Evolutionary conservation across 2,329 filamentous ascomycete genomes (phyloP), one percentile per base, ranked within the genome.

Genomic region (Didymellaceae sp.): DNA sequence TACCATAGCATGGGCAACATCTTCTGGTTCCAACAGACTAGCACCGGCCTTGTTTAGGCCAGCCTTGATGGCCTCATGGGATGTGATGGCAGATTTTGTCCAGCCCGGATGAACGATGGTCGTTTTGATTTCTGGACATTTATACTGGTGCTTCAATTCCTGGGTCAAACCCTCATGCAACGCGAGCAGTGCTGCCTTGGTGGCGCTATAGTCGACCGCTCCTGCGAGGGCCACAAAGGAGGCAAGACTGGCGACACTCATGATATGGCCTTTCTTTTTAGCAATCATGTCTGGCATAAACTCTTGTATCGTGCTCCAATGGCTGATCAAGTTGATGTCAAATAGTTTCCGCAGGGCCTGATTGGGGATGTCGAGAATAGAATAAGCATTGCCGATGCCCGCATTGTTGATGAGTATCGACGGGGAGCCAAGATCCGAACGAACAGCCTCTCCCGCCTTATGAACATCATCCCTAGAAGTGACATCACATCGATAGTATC

Each of bases 71-170:
- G 58, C 53, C 10, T 55, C 45, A 22, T 63, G 59, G 8, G 68
- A 52, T 28, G 64, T 66, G 2, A 71, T 71, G 52, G 77, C 67
- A 1, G 76, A 77, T 21, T 63, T 67, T 9, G 74, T 75, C 65
- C 73, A 78, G 18, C 64, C 67, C 2, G 76, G 76, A 57, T 77
- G 75, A 1, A 78, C 70, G 18, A 75, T 67, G 5, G 72, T 72
- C 7, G 74, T 75, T 52, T 74, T 74, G 63, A 78, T 73, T 50
- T 76, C 63, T 14, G 75, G 75, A 16, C 71, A 74, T 10, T 73
- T 65, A 63, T 76, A 73, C 30, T 74, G 68, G 47, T 74, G 67
- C 49, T 76, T 74, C 13, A 78, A 57, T 52, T 78, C 76, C 31
- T 72, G 66, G 0, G 61, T 65, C 3, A 78, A 63, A 6, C 61